A percentile compares a stretch with the other conserved stretches of the same genome.
phyloP scores from a whole-genome alignment of 2,329 filamentous ascomycete genomes.

The Fusarium succisae region DNA sequence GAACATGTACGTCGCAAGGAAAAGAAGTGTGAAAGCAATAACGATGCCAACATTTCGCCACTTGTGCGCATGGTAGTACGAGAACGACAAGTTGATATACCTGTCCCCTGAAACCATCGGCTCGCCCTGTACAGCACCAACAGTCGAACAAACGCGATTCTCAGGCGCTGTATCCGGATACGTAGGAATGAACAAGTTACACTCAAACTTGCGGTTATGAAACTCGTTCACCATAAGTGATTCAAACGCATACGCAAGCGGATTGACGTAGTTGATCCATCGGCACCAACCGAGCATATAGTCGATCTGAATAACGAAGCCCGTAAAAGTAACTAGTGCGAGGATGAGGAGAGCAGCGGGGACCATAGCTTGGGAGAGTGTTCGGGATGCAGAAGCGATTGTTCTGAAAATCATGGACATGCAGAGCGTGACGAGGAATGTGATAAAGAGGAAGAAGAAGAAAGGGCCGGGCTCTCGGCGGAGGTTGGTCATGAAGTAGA shows the following conservation, averaged over 20 bases:
- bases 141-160: slow-evolving; percentile 56
- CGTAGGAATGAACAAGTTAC: slow-evolving; percentile 40
- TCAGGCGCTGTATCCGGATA: slow-evolving; percentile 40
- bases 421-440: slow-evolving; percentile 48
- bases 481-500: slow-evolving; percentile 60
- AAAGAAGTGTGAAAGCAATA: slow-evolving; percentile 59
- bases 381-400: slow-evolving; percentile 57
- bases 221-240: slow-evolving; percentile 74
- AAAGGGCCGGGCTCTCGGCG: slow-evolving; percentile 55
- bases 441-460: slow-evolving; percentile 57
- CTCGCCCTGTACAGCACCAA: slow-evolving; percentile 57
- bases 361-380: slow-evolving; percentile 56
- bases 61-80: slow-evolving; percentile 58
- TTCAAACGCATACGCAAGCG: slow-evolving; percentile 72
- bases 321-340: slow-evolving; percentile 51
- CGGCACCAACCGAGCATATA: slow-evolving; percentile 70
- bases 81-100: slow-evolving; percentile 54
- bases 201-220: slow-evolving; percentile 39
- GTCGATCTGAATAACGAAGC: slow-evolving; percentile 54
- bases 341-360: slow-evolving; percentile 50
- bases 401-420: slow-evolving; percentile 57
- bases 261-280: slow-evolving; percentile 73
- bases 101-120: slow-evolving; percentile 55
- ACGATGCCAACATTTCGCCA: slow-evolving; percentile 68
- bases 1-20: slow-evolving; percentile 58